Conservation (phyloP, 75 land plant species). For the Pinus tabuliformis region DNA sequence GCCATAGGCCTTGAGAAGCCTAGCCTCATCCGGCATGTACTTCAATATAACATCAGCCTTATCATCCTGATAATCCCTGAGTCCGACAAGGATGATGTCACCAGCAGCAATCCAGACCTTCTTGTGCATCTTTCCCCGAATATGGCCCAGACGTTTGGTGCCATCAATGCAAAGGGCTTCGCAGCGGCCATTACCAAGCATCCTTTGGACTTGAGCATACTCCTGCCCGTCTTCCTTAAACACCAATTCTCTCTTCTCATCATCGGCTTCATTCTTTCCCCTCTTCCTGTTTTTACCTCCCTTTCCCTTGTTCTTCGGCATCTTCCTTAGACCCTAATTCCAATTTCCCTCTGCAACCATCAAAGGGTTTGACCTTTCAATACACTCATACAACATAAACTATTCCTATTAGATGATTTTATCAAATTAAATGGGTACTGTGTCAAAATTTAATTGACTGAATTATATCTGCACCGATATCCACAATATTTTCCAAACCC, state of each 20-base stretch:
- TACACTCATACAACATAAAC: neutral
- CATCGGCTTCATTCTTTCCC: conserved; percentile 84
- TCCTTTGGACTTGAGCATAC: conserved; percentile 63
- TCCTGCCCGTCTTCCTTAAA: conserved; percentile 88
- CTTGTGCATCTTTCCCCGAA: conserved; percentile 88
- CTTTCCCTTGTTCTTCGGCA: conserved; percentile 89
- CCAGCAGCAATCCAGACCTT: conserved; percentile 72
- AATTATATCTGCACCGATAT: no score
- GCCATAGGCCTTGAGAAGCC: conserved; percentile 76
- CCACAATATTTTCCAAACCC: no score
- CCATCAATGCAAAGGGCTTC: conserved; percentile 80
- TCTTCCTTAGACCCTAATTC: conserved; percentile 11
- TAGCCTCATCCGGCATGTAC: conserved; percentile 81
- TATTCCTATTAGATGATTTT: no score
- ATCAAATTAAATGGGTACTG: no score
- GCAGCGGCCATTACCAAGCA: conserved; percentile 85
- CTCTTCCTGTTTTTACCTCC: conserved; percentile 86
- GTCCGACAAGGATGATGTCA: conserved; percentile 52
- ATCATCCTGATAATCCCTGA: conserved; percentile 65
- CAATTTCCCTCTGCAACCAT: neutral
- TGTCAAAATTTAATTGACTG: no score
- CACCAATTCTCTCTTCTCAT: conserved; percentile 86
- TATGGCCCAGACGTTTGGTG: conserved; percentile 72
- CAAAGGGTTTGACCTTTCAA: neutral
- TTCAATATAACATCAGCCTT: conserved; percentile 84